phyloP scores from a whole-genome alignment of 2,329 filamentous ascomycete species.

The Xylariales sp. region DNA sequence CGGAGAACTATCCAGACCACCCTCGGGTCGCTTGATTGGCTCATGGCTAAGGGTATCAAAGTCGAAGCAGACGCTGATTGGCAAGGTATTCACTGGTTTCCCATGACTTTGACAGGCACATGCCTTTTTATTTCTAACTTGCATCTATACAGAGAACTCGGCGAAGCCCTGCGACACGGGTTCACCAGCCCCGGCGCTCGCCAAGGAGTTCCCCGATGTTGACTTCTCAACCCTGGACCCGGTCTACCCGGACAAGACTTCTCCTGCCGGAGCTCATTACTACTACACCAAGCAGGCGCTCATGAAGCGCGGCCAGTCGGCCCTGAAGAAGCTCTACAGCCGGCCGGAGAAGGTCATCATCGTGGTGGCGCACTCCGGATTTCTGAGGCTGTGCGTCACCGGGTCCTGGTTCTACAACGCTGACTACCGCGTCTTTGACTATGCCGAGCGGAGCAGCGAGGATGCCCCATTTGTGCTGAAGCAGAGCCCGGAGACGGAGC shows the following conservation, averaged over 20 bases:
- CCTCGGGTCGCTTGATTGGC: slow-evolving; percentile 51
- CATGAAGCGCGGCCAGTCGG: slow-evolving; percentile 47
- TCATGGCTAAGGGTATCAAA: slow-evolving; percentile 49
- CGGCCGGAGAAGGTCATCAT: slow-evolving; percentile 58
- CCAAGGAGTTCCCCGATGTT: slow-evolving; percentile 47
- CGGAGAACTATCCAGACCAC: slow-evolving; percentile 62
- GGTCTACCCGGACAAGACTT: slow-evolving; percentile 59
- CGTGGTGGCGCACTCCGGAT: slow-evolving; percentile 62
- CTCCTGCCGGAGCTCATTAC: slow-evolving; percentile 39
- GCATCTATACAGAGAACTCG: slow-evolving; percentile 43
- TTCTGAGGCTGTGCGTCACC: slow-evolving; percentile 53
- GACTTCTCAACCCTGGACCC: slow-evolving; percentile 55
- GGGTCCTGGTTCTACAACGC: slow-evolving; percentile 56
- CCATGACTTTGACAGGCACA: neutral
- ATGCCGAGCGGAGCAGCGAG: slow-evolving; percentile 21
- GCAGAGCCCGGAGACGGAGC: slow-evolving; percentile 45
- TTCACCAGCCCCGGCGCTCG: slow-evolving; percentile 37
- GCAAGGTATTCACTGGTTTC: slow-evolving; percentile 51
- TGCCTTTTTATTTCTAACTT: neutral
- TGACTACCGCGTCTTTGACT: slow-evolving; percentile 61
- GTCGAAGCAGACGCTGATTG: slow-evolving; percentile 57
- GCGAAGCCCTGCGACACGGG: slow-evolving; percentile 59
- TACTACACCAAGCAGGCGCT: slow-evolving; percentile 49
- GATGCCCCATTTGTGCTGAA: slow-evolving; percentile 28
- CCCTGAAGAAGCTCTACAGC: slow-evolving; percentile 43